Evolutionary conservation across 441 rosid species (phyloP), one percentile per base, ranked within the genome.

Genomic region (Bocquillonia castaneifolia): DNA sequence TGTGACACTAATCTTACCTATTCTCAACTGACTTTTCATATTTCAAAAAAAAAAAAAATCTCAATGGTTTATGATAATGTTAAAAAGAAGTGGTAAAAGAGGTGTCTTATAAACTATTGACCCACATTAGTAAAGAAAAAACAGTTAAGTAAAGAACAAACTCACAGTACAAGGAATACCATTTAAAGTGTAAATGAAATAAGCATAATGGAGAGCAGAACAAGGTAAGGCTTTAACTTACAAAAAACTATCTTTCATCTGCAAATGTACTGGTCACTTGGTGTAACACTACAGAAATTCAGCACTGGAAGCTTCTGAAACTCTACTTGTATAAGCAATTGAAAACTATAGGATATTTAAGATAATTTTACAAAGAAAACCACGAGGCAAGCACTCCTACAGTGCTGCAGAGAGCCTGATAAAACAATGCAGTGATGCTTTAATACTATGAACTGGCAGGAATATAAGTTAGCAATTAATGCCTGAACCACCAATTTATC

Each of bases 241-340:
- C 58, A 47, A 63, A 70, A 25, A 44, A 37, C 54, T 53, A 29
- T 39, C 57, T 66, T 51, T 66, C 72, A 69, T 66, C 76, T 64
- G 68, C 76, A 74, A 59, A 77, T 50, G 64, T 71, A 79, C 98
- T 87, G 85, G 88, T 94, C 94, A 71, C 73, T 20, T 71, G 74
- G 70, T 74, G 59, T 72, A 79, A 61, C 75, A 68, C 74, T 80
- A 76, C 39, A 76, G 70, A 77, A 59, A 70, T 77, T 73, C 82
- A 78, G 79, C 79, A 78, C 75, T 57, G 85, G 80, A 84, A 76
- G 74, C 83, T 81, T 82, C 82, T 72, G 85, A 77, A 66, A 65
- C 73, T 72, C 83, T 84, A 81, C 65, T 64, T 59, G 74, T 70
- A 79, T 72, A 83, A 82, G 80, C 78, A 81, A 80, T 74, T 74